phyloP scores from a whole-genome alignment of 169 alveolate species.

The Plasmodium cynomolgi region DNA sequence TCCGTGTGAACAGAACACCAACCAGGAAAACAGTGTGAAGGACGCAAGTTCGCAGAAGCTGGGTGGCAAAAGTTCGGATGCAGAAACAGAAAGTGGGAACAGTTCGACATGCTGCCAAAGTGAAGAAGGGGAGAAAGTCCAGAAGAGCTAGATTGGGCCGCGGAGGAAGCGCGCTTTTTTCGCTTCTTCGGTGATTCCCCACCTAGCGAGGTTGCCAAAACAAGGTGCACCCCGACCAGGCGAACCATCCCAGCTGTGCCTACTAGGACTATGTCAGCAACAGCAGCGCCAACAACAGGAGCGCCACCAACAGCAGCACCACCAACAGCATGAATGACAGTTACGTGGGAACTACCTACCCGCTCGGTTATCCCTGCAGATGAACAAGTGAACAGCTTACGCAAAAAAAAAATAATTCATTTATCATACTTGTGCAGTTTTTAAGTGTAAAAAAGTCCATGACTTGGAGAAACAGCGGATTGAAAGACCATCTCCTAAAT shows the following conservation, averaged over 20 bases:
- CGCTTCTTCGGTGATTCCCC: too few species aligned
- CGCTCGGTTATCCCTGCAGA: neutral
- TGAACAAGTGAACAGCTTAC: neutral
- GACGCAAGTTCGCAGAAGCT: neutral
- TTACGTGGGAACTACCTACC: neutral
- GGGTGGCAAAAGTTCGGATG: neutral
- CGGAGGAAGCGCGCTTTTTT: too few species aligned
- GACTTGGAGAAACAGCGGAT: neutral
- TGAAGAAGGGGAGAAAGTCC: too few species aligned
- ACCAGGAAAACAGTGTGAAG: neutral
- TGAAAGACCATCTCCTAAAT: neutral
- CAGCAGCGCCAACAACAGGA: too few species aligned
- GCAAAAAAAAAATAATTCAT: slow-evolving; percentile 2
- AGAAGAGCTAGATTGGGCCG: too few species aligned
- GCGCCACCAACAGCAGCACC: neutral
- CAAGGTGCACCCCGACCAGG: too few species aligned
- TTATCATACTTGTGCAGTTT: neutral
- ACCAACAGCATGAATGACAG: neutral
- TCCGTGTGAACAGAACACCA: neutral
- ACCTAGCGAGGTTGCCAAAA: too few species aligned
- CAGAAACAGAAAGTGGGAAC: too few species aligned
- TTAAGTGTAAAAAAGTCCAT: slow-evolving; percentile 10
- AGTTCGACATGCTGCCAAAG: too few species aligned
- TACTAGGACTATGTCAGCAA: too few species aligned
- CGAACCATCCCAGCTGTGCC: too few species aligned